Evolutionary conservation across 805 yeast species (phyloP), one percentile per base, ranked within the genome.

Genomic region (Candida xyloterini): DNA sequence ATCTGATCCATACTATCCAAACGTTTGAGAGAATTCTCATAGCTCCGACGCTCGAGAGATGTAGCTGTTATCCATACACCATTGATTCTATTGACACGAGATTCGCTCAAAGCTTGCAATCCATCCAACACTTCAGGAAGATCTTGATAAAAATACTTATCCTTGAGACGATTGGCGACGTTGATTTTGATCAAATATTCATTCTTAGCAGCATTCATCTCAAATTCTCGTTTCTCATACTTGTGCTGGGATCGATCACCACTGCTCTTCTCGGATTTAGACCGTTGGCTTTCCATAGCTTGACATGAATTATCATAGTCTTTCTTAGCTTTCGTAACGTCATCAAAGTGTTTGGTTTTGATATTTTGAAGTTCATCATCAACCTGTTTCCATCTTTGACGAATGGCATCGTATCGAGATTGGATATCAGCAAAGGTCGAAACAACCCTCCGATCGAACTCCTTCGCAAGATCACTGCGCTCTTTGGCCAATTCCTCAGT

Each of bases 111-210:
- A 51, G 82, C 86, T 66, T 93, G 99, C 51, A 81, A 65, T 49
- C 84, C 75, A 62, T 91, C 98, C 44, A 93, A 68, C 27, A 87
- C 63, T 60, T 90, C 96, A 0, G 99, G 99, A 18, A 89, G 66
- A 60, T 93, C 98, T 65, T 91, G 97, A 57, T 84, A 89, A 60
- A 71, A 90, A 65, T 79, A 89, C 62, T 93, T 93, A 62, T 91
- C 98, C 64, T 93, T 93, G 43, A 90, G 66, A 44, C 98, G 73
- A 63, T 93, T 93, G 38, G 95, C 93, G 20, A 86, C 77, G 53
- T 79, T 84, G 57, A 93, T 81, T 50, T 78, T 78, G 42, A 93
- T 75, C 50, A 93, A 64, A 60, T 93, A 93, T 22, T 74, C 73
- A 63, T 91, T 91, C 61, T 93, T 93, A n/a, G 82, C 79, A 41